Evolutionary conservation across 2,329 filamentous ascomycete genomes (phyloP), one percentile per base, ranked within the genome.

Genomic region (Penicillium rolfsii): DNA sequence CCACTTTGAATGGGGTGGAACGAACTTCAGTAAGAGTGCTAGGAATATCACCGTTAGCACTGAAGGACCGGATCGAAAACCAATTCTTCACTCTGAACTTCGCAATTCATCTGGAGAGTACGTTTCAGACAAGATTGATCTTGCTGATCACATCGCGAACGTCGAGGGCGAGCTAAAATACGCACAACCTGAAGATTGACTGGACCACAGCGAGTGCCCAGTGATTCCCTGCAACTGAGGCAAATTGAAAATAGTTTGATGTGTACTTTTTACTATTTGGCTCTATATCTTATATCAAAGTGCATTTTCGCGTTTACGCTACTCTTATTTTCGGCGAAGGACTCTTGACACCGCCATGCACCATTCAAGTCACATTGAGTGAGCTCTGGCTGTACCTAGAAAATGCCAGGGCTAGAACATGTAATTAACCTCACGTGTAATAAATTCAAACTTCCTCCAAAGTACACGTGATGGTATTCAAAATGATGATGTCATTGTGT

Each of bases 151-250:
- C 46, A 64, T 67, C 26, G 52, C 53, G 3, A 67, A 67, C 26
- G 58, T 62, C 26, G 53, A 67, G 50, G 65, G 65, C 1, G 58
- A 62, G 33, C 57, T 65, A 11, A 33, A 60, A n/a, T 63, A 30
- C 28, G 35, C 48, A 38, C 4, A 53, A 46, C 19, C 22, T 83
- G 82, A 16, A 83, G n/a, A 26, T 40, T 41, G 19, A 46, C 5
- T 12, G 4, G 26, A 1, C n/a, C 40, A 35, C 16, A 14, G 2
- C 8, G 26, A 24, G n/a, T 24, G 5, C 9, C 30, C 11, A 24
- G 2, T 22, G 9, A 30, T 8, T 30, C 30, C n/a, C 16, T 9
- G 16, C n/a, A 8, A n/a, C 11, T n/a, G 11, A 4, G 16, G 24
- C 26, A 48, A 30, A 30, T 30, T 48, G 26, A 3, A 30, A 16